Conservation (phyloP, 2,329 filamentous ascomycete species). For the Pyrenophora tritici-repentis region DNA sequence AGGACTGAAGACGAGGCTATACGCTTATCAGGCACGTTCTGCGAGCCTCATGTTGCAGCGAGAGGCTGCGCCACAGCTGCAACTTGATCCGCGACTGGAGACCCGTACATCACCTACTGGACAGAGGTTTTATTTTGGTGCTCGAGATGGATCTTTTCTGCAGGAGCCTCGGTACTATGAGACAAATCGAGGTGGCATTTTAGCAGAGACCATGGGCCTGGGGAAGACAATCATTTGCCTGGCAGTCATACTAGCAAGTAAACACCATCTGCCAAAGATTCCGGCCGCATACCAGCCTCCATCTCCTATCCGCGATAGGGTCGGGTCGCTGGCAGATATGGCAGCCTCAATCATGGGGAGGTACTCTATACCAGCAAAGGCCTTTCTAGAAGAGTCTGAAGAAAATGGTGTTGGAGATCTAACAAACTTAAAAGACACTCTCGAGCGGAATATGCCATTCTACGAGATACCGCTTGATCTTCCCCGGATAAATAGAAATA, state of each 20-base stretch:
- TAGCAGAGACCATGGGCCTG: constrained; percentile 76
- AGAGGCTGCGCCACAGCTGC: constrained; percentile 67
- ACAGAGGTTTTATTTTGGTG: constrained; percentile 70
- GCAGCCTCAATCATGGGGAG: constrained; percentile 71
- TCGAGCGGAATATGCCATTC: constrained; percentile 45
- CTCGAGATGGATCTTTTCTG: constrained; percentile 65
- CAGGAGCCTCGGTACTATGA: constrained; percentile 75
- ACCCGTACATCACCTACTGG: constrained; percentile 64
- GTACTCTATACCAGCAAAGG: constrained; percentile 71
- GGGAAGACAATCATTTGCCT: constrained; percentile 92
- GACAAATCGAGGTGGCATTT: constrained; percentile 72
- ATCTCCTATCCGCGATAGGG: constrained; percentile 51
- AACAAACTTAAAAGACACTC: constrained; percentile 24
- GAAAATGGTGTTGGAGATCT: constrained; percentile 44
- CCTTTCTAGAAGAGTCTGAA: constrained; percentile 61
- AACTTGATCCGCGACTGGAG: constrained; percentile 75
- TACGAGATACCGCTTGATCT: constrained; percentile 50
- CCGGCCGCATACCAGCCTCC: constrained; percentile 64
- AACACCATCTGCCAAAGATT: constrained; percentile 67
- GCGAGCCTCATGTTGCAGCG: constrained; percentile 83
- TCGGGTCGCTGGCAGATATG: constrained; percentile 75
- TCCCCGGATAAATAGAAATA: constrained; percentile 51
- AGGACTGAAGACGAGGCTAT: constrained; percentile 69
- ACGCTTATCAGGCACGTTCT: constrained; percentile 79
- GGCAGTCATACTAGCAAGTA: constrained; percentile 71